Conservation (phyloP, 2,329 filamentous ascomycete species). For the Hypocrella siamensis region DNA sequence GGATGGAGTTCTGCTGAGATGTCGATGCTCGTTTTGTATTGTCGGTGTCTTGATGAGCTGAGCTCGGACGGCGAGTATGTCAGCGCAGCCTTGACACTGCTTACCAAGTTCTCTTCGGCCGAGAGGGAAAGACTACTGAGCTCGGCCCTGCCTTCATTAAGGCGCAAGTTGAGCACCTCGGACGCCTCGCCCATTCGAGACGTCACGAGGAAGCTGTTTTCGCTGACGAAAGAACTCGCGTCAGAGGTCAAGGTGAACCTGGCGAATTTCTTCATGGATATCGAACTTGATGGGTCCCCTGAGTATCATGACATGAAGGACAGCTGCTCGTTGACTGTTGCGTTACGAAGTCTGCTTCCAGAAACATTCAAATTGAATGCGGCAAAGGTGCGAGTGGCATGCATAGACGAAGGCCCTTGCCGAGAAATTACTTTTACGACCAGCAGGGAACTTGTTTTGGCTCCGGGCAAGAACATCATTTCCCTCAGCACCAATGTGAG, state of each 20-base stretch:
- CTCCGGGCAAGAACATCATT: slow-evolving; percentile 31
- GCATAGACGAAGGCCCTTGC: slow-evolving; percentile 34
- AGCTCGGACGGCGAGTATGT: slow-evolving; percentile 67
- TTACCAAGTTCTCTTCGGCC: slow-evolving; percentile 48
- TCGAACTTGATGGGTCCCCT: slow-evolving; percentile 53
- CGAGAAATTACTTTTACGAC: slow-evolving; percentile 37
- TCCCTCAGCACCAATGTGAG: slow-evolving; percentile 20
- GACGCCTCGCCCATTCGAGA: slow-evolving; percentile 27
- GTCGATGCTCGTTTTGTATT: slow-evolving; percentile 74
- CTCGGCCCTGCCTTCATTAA: slow-evolving; percentile 8
- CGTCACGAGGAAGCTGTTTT: slow-evolving; percentile 30
- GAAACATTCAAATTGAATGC: slow-evolving; percentile 53
- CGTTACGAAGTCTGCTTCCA: slow-evolving; percentile 54
- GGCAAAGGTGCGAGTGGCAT: slow-evolving; percentile 47
- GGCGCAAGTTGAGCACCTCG: slow-evolving; percentile 5
- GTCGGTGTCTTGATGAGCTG: slow-evolving; percentile 64
- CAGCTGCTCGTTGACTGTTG: slow-evolving; percentile 55
- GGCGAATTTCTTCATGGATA: slow-evolving; percentile 54
- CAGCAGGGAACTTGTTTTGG: slow-evolving; percentile 14
- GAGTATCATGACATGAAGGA: slow-evolving; percentile 57
- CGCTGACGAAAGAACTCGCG: slow-evolving; percentile 25
- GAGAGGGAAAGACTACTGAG: slow-evolving; percentile 31
- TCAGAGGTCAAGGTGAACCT: slow-evolving; percentile 54
- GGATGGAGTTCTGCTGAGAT: slow-evolving; percentile 70
- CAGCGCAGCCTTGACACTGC: slow-evolving; percentile 55